Base-by-base conservation (phyloP, 306 rosid species). In the Quercus cerris region DNA sequence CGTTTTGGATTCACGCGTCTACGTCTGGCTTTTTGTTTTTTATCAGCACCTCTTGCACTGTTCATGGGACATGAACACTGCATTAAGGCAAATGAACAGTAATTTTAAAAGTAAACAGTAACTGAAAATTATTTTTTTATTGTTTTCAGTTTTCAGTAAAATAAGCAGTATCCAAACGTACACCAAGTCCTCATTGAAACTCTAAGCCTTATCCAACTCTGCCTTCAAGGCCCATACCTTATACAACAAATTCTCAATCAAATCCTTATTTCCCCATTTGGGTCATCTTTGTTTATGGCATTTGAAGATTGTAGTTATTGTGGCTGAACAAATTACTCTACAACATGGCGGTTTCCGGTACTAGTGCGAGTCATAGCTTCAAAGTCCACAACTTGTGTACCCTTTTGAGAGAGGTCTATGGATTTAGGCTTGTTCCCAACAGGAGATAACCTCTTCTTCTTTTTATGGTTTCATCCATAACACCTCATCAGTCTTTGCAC, bases 151-250 rank as follows among this genome's bases (percentile, higher is more conserved):
- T 23, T 23, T 23, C 23, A 23, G 23, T 1, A 23, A 23, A 23
- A 23, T 0, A 0, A 23, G 23, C 23, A 23, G 23, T 23, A 23
- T 23, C 23, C 23, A 23, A 23, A 23, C 23, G 23, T 23, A 23
- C 23, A 87, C 86, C 75, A 94, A 84, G 81, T 90, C 90, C 64
- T 86, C 20, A 18, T 92, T 90, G 74, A 85, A 84, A 66, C 81
- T 85, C 54, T 79, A 86, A 58, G 88, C 86, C 77, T 80, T 84
- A 51, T 82, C 90, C 92, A 94, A 83, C 80, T 91, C 97, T 27
- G 80, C 91, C 82, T 87, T 91, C 90, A 94, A 81, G 0, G 51
- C 85, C 55, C 74, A 64, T 73, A 92, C 82, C 75, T 91, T 89
- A 74, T 85, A 82, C 79, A 85, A 83, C 84, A 92, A 87, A 84